Conservation (phyloP, 805 yeast species). For the Wickerhamomyces rabaulensis region DNA sequence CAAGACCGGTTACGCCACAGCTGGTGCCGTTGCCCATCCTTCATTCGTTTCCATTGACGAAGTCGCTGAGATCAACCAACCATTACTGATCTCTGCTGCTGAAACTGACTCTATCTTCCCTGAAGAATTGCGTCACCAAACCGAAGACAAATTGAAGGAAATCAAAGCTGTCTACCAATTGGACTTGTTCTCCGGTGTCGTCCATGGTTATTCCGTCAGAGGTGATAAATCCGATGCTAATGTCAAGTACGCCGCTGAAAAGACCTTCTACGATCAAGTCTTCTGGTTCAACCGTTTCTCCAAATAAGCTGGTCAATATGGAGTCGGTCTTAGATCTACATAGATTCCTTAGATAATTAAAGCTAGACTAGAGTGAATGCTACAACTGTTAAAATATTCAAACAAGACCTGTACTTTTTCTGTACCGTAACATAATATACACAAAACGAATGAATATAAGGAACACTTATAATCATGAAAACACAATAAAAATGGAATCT, state of each 20-base stretch:
- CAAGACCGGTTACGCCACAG: conserved; percentile 36
- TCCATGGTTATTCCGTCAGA: conserved; percentile 78
- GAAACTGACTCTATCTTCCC: conserved; percentile 63
- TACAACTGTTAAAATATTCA: neutral
- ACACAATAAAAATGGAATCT: too few species aligned
- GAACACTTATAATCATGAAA: neutral
- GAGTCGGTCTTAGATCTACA: too few species aligned
- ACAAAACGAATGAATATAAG: neutral
- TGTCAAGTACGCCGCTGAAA: conserved; percentile 62
- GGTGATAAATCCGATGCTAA: conserved; percentile 58
- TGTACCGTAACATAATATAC: neutral
- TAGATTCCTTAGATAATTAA: too few species aligned
- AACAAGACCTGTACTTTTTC: neutral
- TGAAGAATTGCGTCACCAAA: conserved; percentile 52
- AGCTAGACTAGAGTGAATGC: neutral
- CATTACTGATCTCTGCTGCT: conserved; percentile 66
- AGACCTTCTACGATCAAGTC: conserved; percentile 41
- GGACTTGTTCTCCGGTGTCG: conserved; percentile 54
- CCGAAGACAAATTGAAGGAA: conserved; percentile 54
- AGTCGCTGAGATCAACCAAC: conserved; percentile 47
- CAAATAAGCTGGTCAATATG: neutral
- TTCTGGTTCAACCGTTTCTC: conserved; percentile 18
- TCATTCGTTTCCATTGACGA: conserved; percentile 65
- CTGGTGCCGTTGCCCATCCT: conserved; percentile 81
- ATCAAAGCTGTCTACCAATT: conserved; percentile 53